Evolutionary conservation across 345 rosid genomes (phyloP), one percentile per base, ranked within the genome.

Genomic region (Streptanthus diversifolius): DNA sequence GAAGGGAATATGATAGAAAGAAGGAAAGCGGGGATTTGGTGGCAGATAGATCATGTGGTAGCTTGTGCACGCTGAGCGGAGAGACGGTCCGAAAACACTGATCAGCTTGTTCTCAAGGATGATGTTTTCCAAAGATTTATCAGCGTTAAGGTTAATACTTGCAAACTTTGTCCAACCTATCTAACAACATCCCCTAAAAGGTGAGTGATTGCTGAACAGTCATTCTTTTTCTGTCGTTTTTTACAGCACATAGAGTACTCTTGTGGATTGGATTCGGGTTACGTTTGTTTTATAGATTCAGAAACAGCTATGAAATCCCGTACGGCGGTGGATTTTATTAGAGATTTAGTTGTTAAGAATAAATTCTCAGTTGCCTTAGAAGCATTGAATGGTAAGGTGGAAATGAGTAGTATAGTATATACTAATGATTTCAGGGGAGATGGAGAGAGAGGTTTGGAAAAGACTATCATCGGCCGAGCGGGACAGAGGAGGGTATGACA

Each of bases 231-330:
- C 49, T 15, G n/a, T 45, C 27, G 21, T 25, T 25, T 71, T 62
- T 32, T 67, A 66, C 74, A 84, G 86, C 77, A 51, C 49, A 52
- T 85, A 54, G 84, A 82, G 65, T 77, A 71, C 76, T 74, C 74
- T 64, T 56, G 70, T 18, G 88, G 88, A 55, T 80, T 67, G 30
- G 75, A 79, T 22, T 68, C 79, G 12, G 88, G 84, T 39, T 85
- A 71, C 54, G 19, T 81, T 49, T 66, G 84, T 66, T 85, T 82
- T 69, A 76, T 66, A 41, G 69, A 74, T 59, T 74, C 87, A 37
- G 84, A 80, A 66, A 79, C 83, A 73, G 84, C 82, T 22, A 72
- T 66, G 69, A 85, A 83, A 75, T 84, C 85, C 18, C 85, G 84
- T 70, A 63, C 85, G 5, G 84, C 83, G 25, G 80, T 82, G 54